Evolutionary conservation across 805 yeast genomes (phyloP).

Genomic region (Yamadazyma endophytica): DNA sequence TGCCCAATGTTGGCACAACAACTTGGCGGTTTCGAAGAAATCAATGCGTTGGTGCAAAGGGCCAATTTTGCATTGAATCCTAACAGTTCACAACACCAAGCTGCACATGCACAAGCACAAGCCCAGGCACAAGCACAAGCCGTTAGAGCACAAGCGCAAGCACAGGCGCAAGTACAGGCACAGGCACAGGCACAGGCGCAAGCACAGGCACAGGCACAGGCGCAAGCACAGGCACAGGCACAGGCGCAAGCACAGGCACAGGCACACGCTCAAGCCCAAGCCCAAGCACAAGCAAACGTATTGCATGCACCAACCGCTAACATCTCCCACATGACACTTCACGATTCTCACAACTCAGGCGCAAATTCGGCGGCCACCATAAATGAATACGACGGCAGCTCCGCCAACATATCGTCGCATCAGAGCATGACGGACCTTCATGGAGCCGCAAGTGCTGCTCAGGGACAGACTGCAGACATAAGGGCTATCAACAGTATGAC

Average conservation of each 20-base stretch:
- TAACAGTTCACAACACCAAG: background rate
- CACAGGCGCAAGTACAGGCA: no score
- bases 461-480: constrained; percentile 12
- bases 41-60: constrained; percentile 39
- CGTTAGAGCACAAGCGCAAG: background rate
- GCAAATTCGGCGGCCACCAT: constrained; percentile 4
- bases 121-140: constrained; percentile 1
- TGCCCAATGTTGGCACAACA: constrained; percentile 38
- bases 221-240: no score
- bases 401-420: constrained; percentile 14
- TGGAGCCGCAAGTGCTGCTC: constrained; percentile 14
- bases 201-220: no score
- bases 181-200: no score
- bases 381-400: constrained; percentile 10
- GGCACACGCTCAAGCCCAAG: background rate
- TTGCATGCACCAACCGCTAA: constrained; percentile 7
- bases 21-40: constrained; percentile 44
- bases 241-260: constrained; percentile 1
- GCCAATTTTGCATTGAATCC: no score
- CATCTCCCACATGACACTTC: constrained; percentile 4
- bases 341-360: constrained; percentile 6
- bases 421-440: constrained; percentile 23
- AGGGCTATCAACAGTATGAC: constrained; percentile 26
- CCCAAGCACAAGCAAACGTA: no score
- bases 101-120: background rate